Base-by-base conservation (phyloP, 805 yeast species). In the Pichia exigua region DNA sequence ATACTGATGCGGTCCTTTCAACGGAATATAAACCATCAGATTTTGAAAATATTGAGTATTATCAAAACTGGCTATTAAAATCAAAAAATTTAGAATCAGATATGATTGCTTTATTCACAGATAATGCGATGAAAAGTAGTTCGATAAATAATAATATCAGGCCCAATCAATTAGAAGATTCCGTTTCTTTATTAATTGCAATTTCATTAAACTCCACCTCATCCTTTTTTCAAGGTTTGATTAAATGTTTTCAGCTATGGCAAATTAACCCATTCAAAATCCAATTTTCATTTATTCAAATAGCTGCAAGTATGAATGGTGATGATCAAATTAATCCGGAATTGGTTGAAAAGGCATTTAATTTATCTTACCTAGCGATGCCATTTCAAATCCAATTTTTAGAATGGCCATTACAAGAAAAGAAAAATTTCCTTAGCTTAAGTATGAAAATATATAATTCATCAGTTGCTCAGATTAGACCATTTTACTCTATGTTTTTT, bases 201-300 rank as follows among this genome's bases (percentile, higher is more conserved):
- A 49, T 61, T 13, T 45, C 57, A n/a, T 46, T 59, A n/a, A 45
- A 52, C n/a, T 58, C 65, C 17, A 53, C 50, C 2, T 46, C 64
- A 12, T 49, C 44, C 13, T 65, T 63, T 46, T 61, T 63, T 40
- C 59, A 61, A 42, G 55, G 60, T 17, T 52, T 60, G n/a, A 48
- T 65, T 39, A 57, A 55, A 42, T 66, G 69, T 54, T 47, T 66
- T 39, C 58, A 63, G 42, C 18, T 62, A 2, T 66, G 69, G 70
- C 66, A 64, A 49, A 54, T 60, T n/a, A 67, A 65, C 48, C 69
- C 70, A 2, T 65, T 61, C 48, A 54, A 55, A 15, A 44, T 62
- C 9, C 59, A 61, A 35, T 46, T 59, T 32, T 32, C 47, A 11
- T 52, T 54, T 42, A 38, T 57, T 40, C 48, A 55, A 26, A 51